phyloP scores from a whole-genome alignment of 495 filamentous ascomycete genomes.

The Astrothelium macrocarpum region DNA sequence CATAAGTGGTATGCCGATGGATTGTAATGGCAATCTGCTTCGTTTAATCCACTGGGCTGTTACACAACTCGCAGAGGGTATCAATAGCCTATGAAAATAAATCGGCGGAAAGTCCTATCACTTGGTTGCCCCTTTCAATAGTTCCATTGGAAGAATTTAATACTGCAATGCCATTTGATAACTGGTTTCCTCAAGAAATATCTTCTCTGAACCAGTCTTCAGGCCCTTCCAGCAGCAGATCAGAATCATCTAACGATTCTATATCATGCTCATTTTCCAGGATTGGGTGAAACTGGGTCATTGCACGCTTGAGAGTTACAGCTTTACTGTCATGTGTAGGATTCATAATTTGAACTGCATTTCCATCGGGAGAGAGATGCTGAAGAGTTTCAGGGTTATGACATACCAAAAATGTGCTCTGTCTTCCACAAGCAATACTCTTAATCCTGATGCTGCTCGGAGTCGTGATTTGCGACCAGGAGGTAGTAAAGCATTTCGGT shows the following conservation, averaged over 20 bases:
- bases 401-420: neutral
- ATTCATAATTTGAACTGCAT: neutral
- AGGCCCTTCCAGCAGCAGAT: neutral
- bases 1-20: slow-evolving; percentile 33
- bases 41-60: neutral
- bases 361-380: neutral
- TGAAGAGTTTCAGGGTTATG: neutral
- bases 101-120: neutral
- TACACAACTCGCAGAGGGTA: neutral
- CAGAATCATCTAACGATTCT: neutral
- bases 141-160: neutral
- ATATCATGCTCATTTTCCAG: neutral
- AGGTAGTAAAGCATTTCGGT: neutral
- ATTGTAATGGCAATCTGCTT: neutral
- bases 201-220: neutral
- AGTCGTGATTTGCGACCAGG: neutral
- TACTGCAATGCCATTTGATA: neutral
- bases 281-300: neutral
- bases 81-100: neutral
- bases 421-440: neutral
- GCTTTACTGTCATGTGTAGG: neutral
- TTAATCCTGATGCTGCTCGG: neutral
- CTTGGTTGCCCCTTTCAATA: neutral
- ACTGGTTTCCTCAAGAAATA: neutral
- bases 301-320: too few species aligned